These are phyloP conservation scores for Bauhinia variegata DNA, from an alignment of 306 rosid genomes.

Conservation along the genomic window DNA sequence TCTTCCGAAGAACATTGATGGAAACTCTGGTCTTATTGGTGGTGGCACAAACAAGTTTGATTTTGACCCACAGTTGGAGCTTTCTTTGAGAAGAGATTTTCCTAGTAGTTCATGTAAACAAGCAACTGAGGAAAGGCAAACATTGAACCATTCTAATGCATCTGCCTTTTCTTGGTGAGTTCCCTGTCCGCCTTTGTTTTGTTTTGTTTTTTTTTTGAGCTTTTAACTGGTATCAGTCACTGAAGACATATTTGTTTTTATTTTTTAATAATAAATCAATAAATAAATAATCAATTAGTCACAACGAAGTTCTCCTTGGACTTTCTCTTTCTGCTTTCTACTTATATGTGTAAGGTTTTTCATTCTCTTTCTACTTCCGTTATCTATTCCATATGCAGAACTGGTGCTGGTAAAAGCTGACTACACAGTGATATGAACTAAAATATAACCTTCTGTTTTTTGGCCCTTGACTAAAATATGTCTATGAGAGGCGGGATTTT, in stretches of 20 bases:
- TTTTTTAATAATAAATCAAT: neutral
- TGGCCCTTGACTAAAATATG: neutral
- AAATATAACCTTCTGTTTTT: neutral
- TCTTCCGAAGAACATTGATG: constrained; percentile 40
- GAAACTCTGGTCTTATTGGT: constrained; percentile 36
- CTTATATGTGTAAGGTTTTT: neutral
- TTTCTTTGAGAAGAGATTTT: constrained; percentile 54
- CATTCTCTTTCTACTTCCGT: neutral
- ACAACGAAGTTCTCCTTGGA: neutral
- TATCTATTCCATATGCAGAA: constrained; percentile 7
- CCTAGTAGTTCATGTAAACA: constrained; percentile 42
- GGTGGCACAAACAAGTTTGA: constrained; percentile 40
- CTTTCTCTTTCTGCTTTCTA: neutral
- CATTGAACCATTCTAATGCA: constrained; percentile 59
- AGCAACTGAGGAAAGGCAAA: constrained; percentile 46
- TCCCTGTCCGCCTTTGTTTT: constrained; percentile 9
- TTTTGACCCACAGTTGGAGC: constrained; percentile 56
- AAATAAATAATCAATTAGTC: neutral
- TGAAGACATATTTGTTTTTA: constrained; percentile 1
- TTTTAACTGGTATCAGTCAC: constrained; percentile 13
- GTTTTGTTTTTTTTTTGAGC: neutral
- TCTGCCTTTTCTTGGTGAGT: constrained; percentile 80
- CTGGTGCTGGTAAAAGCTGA: constrained; percentile 7
- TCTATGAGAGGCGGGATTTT: constrained; percentile 11
- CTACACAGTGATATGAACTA: constrained; percentile 19